These are phyloP conservation scores for Trichomonas tenax DNA, from an alignment of 208 protist species.

Conservation along the genomic window DNA sequence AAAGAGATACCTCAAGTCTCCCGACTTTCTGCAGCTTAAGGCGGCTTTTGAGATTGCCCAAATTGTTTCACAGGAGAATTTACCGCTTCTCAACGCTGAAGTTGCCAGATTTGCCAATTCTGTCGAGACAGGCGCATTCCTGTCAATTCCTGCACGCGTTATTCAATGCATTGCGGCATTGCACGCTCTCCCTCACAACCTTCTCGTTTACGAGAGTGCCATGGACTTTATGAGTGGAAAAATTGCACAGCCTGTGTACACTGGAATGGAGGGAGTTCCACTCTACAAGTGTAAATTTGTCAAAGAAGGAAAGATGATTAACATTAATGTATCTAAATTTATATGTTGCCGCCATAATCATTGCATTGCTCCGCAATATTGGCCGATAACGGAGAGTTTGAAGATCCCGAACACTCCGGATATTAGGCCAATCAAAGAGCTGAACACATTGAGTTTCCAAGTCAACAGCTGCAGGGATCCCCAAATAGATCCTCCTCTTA, in stretches of 20 bases:
- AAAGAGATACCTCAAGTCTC: not conserved
- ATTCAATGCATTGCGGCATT: not conserved
- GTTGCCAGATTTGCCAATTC: not conserved
- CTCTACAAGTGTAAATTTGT: not conserved
- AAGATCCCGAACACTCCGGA: not conserved
- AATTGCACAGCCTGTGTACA: not conserved
- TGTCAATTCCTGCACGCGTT: not conserved
- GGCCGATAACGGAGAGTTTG: not conserved
- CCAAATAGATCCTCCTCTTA: not conserved
- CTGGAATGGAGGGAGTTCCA: not conserved
- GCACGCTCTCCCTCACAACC: not conserved
- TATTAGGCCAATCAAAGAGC: not conserved
- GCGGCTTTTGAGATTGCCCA: not conserved
- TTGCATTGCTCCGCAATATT: not conserved
- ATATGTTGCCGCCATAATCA: not conserved
- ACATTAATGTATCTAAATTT: not conserved
- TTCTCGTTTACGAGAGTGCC: not conserved
- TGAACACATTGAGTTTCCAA: not conserved
- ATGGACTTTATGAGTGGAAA: not conserved
- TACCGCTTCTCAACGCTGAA: not conserved
- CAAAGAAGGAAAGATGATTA: not conserved
- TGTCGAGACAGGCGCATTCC: not conserved
- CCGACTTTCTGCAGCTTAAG: not conserved
- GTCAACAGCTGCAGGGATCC: not conserved
- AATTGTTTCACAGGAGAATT: not conserved